Percentiles rank a stretch among this genome's conserved stretches.
Conservation (phyloP, 345 rosid genomes). For the Eucalyptus dawsonii region DNA sequence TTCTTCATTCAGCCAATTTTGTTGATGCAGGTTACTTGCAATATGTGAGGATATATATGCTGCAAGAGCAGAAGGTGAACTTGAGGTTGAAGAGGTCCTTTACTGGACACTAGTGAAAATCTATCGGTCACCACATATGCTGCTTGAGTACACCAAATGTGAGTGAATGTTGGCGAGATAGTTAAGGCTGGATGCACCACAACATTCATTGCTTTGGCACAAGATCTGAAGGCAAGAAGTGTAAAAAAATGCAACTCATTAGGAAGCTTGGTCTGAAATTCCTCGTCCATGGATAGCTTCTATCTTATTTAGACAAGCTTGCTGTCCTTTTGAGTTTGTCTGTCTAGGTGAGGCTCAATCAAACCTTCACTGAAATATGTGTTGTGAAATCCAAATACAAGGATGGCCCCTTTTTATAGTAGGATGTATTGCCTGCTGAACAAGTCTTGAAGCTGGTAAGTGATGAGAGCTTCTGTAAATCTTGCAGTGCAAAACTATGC, state of each 20-base stretch:
- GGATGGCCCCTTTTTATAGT: background rate
- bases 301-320: background rate
- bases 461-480: background rate
- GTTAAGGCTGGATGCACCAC: background rate
- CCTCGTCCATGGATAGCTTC: background rate
- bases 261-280: background rate
- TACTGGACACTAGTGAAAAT: constrained; percentile 35
- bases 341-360: background rate
- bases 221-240: background rate
- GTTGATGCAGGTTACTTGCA: constrained; percentile 21
- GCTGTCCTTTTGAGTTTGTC: background rate
- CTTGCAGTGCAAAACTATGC: background rate
- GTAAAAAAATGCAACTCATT: background rate
- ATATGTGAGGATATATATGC: constrained; percentile 38
- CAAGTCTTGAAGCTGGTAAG: background rate
- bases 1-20: background rate
- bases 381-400: background rate
- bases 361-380: background rate
- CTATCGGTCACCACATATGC: constrained; percentile 33
- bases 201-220: background rate
- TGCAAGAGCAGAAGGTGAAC: constrained; percentile 42
- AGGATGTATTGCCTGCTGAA: background rate
- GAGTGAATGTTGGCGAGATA: background rate
- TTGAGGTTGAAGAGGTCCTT: constrained; percentile 34
- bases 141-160: constrained; percentile 32